Conservation (phyloP, 78 protist species). For the Tieghemostelium lacteum region DNA sequence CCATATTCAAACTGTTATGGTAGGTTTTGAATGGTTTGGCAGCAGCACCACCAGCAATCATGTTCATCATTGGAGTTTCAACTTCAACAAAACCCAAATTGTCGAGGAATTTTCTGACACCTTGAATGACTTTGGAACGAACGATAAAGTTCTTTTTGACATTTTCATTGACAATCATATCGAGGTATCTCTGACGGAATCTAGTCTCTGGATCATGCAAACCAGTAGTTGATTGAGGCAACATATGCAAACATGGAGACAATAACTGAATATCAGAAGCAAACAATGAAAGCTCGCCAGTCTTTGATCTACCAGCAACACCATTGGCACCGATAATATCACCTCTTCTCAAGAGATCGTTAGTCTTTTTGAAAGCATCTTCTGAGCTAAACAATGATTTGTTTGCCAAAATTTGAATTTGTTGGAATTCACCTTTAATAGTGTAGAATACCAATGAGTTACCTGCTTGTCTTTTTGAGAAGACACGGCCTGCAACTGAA, state of each 20-base stretch:
- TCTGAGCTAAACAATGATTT: slow-evolving; percentile 15
- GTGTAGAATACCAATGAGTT: slow-evolving; percentile 92
- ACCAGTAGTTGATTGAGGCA: slow-evolving; percentile 89
- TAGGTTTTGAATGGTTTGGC: slow-evolving; percentile 99
- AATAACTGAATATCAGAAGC: slow-evolving; percentile 90
- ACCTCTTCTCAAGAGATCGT: slow-evolving; percentile 93
- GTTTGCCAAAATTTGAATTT: slow-evolving; percentile 93
- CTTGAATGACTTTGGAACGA: slow-evolving; percentile 91
- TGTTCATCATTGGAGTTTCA: slow-evolving; percentile 99
- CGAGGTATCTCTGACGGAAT: slow-evolving; percentile 98
- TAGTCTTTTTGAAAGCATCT: slow-evolving; percentile 82
- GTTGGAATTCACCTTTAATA: slow-evolving; percentile 87
- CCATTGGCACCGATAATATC: slow-evolving; percentile 99
- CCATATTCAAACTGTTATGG: slow-evolving; percentile 97
- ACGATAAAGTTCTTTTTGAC: slow-evolving; percentile 83
- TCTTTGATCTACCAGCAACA: slow-evolving; percentile 90
- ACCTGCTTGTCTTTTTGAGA: slow-evolving; percentile 89
- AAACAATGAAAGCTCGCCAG: slow-evolving; percentile 97
- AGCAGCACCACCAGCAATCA: slow-evolving; percentile 99
- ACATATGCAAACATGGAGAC: slow-evolving; percentile 98
- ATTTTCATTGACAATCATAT: slow-evolving; percentile 94
- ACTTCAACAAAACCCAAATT: slow-evolving; percentile 94
- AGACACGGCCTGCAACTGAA: slow-evolving; percentile 90
- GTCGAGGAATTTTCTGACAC: slow-evolving; percentile 92
- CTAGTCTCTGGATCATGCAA: slow-evolving; percentile 88